Base-by-base conservation (phyloP, 805 yeast genomes). In the Maudiozyma pseudohumilis region DNA sequence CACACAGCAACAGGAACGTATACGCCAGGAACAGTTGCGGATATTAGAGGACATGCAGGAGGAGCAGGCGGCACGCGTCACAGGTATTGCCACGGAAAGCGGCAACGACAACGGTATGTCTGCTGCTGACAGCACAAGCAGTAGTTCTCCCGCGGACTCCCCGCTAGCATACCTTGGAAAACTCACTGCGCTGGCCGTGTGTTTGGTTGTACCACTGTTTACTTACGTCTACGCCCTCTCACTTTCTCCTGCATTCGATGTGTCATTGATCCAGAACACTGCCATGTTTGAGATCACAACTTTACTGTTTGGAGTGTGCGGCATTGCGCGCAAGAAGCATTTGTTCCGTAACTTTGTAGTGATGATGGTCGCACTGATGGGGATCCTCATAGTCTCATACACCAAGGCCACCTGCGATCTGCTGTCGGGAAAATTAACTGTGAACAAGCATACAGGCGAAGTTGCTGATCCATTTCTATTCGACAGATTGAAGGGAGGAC, bases 401-500 rank as follows among this genome's bases (percentile, higher is more conserved):
- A 54, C 59, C 15, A 55, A 55, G 35, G 60, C 59, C 12, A 53
- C 61, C 6, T 52, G 59, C 29, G 61, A 56, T 39, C 30, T 56
- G 35, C 40, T 55, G 21, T 54, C 59, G 11, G 61, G 61, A 12
- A 56, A 56, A 42, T 29, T 53, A 29, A 47, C 61, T n/a, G 43
- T 56, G 25, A 56, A 59, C 39, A 43, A 48, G 34, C 52, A 49
- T 15, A 59, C 64, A 0, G 61, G 60, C 15, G 62, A 58, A 38
- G 48, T 59, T n/a, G 50, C 47, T 22, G 56, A 57, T 36, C 64
- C 64, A 5, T 59, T 52, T 36, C 45, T 59, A 13, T 59, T 59
- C 34, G 61, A 58, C 39, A 51, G 64, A 40, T 41, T 59, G 26
- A 58, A 56, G 34, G 60, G 60, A 18, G 46, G 56, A 15, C 41